Base-by-base conservation (phyloP, 371 early-diverging fungal species). In the Dentiscutata heterogama region DNA sequence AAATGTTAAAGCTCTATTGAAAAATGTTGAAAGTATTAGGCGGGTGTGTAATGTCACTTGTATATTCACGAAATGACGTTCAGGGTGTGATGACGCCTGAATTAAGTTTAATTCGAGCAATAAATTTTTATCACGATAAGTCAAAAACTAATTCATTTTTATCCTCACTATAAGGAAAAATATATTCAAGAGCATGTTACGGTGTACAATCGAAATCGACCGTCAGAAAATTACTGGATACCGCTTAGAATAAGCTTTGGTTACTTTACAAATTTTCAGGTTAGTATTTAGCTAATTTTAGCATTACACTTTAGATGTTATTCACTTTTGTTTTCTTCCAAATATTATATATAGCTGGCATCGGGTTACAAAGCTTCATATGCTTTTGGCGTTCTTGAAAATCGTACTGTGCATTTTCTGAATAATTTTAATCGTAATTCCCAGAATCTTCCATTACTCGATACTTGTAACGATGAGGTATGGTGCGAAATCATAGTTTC, bases 131-230 rank as follows among this genome's bases (percentile, higher is more conserved):
- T 8, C 46, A 46, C 46, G 46, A 46, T 46, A 46, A 46, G 5
- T 46, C 7, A 7, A 46, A 46, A 10, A 10, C 46, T 46, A 46
- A 46, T 46, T 46, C 46, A 46, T 46, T 46, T 46, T 46, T 46
- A 46, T 46, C 18, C 29, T 61, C 27, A 18, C 31, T 29, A 65
- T 5, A 82, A 92, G 91, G 93, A 94, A 73, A 92, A 91, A 78
- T 94, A 93, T 76, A 84, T 93, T 20, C 87, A 91, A 71, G 94
- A 93, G 83, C 89, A 92, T 82, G 82, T 94, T 22, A 91, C 89
- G 2, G 83, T 94, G 2, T 94, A 94, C 85, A 93, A 93, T 83
- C 85, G 86, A 22, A 86, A 87, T 4, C 84, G 92, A 42, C 94
- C 92, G 7, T 83, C 87, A 25, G 94, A 94, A 84, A 90, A 90